These are phyloP conservation scores for Exidia glandulosa DNA, from an alignment of 768 basidiomycete species.

Conservation along the genomic window DNA sequence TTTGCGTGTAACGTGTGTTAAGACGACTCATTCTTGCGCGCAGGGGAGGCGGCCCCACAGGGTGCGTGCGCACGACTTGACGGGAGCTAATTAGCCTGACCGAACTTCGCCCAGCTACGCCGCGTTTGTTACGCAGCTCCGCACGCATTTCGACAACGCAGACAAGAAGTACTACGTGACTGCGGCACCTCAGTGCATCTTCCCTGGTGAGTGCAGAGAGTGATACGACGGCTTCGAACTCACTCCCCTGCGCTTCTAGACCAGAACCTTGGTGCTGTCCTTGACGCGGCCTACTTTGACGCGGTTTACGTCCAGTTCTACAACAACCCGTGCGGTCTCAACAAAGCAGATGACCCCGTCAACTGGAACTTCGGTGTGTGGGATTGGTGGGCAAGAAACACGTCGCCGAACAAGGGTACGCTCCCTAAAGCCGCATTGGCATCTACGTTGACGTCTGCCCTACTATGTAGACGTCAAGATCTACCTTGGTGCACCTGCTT, in stretches of 20 bases:
- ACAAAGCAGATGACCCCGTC: neutral
- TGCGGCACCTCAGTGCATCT: conserved; percentile 26
- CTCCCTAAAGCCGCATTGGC: too few relatives aligned
- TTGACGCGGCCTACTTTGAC: conserved; percentile 55
- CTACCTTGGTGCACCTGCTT: conserved; percentile 9
- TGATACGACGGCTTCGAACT: conserved; percentile 28
- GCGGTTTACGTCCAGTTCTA: conserved; percentile 53
- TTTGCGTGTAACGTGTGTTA: too few relatives aligned
- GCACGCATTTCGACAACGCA: conserved; percentile 31
- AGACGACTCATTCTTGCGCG: too few relatives aligned
- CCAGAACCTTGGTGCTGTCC: conserved; percentile 44
- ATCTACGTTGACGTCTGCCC: neutral
- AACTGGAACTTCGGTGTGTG: conserved; percentile 16
- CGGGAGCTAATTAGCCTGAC: too few relatives aligned
- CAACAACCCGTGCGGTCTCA: conserved; percentile 51
- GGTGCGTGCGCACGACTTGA: too few relatives aligned
- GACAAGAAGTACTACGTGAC: conserved; percentile 42
- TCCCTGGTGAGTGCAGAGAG: neutral
- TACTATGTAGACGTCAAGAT: conserved; percentile 20
- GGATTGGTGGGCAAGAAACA: conserved; percentile 7
- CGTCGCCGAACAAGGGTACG: conserved; percentile 2
- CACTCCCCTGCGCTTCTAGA: conserved; percentile 59
- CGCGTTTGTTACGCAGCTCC: conserved; percentile 46
- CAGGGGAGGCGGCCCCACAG: too few relatives aligned
- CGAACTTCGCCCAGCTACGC: too few relatives aligned